phyloP scores from a whole-genome alignment of 768 basidiomycete genomes.

The Suillus spraguei region DNA sequence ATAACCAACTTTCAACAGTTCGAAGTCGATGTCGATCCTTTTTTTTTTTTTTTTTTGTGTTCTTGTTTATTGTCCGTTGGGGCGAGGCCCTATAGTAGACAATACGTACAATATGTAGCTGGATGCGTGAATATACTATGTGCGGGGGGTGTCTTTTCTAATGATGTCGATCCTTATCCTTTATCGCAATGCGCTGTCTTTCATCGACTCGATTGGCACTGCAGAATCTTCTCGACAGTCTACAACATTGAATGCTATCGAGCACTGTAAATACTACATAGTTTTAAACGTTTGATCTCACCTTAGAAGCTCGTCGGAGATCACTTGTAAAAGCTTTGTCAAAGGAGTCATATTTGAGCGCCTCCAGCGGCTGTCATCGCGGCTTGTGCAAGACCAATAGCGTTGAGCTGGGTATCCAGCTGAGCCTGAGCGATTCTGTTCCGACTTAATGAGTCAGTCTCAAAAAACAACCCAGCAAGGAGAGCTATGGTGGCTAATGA shows the following conservation, averaged over 20 bases:
- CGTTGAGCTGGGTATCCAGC: conserved; percentile 67
- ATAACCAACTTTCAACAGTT: background rate
- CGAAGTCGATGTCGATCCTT: conserved; percentile 21
- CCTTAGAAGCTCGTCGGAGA: conserved; percentile 66
- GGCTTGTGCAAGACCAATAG: conserved; percentile 61
- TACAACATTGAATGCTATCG: conserved; percentile 25
- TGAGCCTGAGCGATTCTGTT: conserved; percentile 75
- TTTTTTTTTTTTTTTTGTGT: too few species aligned
- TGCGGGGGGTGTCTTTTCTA: conserved; percentile 77
- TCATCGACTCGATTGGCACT: conserved; percentile 50
- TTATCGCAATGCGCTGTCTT: conserved; percentile 58
- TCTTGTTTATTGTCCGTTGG: too few species aligned
- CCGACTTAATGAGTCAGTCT: conserved; percentile 68
- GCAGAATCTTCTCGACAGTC: conserved; percentile 71
- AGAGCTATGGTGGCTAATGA: conserved; percentile 14
- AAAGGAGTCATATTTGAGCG: conserved; percentile 57
- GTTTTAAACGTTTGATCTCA: conserved; percentile 32
- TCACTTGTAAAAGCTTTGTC: conserved; percentile 70
- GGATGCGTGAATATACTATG: too few species aligned
- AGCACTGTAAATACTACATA: background rate
- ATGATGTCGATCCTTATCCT: conserved; percentile 46
- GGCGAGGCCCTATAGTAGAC: too few species aligned
- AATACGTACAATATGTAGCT: too few species aligned
- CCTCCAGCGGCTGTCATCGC: conserved; percentile 46
- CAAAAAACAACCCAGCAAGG: conserved; percentile 59